Base-by-base conservation (phyloP, 108 stramenopile species). In the Skeletonema grethae region DNA sequence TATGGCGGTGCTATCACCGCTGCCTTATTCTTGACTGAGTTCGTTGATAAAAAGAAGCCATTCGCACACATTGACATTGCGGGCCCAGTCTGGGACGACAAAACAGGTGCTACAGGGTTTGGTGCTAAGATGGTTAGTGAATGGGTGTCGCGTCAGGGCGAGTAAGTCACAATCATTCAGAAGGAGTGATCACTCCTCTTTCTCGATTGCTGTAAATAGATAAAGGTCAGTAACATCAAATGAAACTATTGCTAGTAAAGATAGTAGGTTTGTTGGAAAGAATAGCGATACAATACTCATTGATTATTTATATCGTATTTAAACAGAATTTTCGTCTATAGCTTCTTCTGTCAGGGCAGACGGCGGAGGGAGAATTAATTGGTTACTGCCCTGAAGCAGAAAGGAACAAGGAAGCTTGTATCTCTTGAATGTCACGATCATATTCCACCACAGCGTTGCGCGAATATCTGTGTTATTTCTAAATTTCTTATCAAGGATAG, bases 21-120 rank as follows among this genome's bases (percentile, higher is more conserved):
- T 5, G 93, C 93, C 10, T 69, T 95, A 32, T 95, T 97, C 69
- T 78, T 97, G 72, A 82, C 90, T 69, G 88, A 97, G 66, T 97
- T 97, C 65, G 96, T 97, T 16, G 70, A 70, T 60, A 92, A 89
- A 77, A 92, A 95, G 76, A 93, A 93, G 78, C 93, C 92, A 5
- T 96, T 87, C 72, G 89, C 89, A 2, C 91, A 95, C 65, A 87
- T 96, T 65, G 92, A 93, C 56, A 93, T 96, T 82, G 95, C 95
- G 65, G 95, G 95, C 45, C 95, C 95, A n/a, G 95, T 97, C 6
- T 99, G 98, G 98, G 88, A 90, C 63, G 85, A 87, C 58, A 85
- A 87, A 68, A 69, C 32, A 35, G 95, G 94, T 8, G 94, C 95
- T 38, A 99, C 97, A 29, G 98, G 98, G 18, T 97, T 90, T 76